A percentile compares a stretch with the other conserved stretches of the same genome.
These are phyloP conservation scores for Telopea speciosissima DNA, from an alignment of 177 flowering plant species.

Conservation along the genomic window DNA sequence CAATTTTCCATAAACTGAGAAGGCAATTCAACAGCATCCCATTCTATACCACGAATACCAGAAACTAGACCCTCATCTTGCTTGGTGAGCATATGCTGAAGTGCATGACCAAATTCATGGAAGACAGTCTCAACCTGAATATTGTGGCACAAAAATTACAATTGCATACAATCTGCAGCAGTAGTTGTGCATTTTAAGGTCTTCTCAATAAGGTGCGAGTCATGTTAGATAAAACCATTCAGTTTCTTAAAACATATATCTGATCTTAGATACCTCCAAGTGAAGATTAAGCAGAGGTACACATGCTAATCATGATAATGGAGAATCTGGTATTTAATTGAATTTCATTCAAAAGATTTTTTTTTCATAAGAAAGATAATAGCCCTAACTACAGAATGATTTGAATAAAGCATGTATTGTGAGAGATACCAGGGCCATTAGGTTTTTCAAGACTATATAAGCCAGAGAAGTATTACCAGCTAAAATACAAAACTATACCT, in stretches of 20 bases:
- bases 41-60: slow-evolving; percentile 86
- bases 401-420: not conserved
- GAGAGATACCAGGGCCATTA: not conserved
- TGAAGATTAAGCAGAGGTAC: too few species aligned
- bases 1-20: slow-evolving; percentile 99
- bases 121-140: slow-evolving; percentile 94
- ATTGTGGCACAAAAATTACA: not conserved
- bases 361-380: too few species aligned
- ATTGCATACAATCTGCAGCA: not conserved
- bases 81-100: slow-evolving; percentile 97
- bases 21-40: slow-evolving; percentile 99
- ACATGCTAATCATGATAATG: not conserved
- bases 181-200: not conserved
- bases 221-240: too few species aligned
- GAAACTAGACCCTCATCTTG: slow-evolving; percentile 93
- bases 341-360: not conserved
- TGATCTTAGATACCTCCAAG: too few species aligned
- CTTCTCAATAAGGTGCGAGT: too few species aligned
- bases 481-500: slow-evolving; percentile 37
- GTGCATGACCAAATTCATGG: slow-evolving; percentile 99
- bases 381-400: not conserved
- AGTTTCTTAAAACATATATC: too few species aligned
- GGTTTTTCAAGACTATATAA: not conserved
- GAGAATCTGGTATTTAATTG: too few species aligned
- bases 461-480: not conserved